Evolutionary conservation across 2,329 filamentous ascomycete species (phyloP).

Genomic region (Penicillium hesseltinei): DNA sequence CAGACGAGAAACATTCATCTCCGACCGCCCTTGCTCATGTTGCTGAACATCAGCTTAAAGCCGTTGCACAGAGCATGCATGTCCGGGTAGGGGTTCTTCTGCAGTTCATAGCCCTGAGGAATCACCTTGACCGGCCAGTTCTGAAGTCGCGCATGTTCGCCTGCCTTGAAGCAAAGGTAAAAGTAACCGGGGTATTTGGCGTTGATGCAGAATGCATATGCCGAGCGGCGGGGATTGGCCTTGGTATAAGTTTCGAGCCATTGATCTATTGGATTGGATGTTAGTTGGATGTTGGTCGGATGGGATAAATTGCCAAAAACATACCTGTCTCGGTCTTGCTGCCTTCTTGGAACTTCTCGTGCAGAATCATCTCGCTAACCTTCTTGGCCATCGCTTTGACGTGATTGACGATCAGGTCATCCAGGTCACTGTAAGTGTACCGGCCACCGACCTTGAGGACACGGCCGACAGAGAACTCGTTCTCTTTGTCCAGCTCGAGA

Average conservation of each 20-base stretch:
- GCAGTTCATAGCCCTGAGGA: conserved; percentile 88
- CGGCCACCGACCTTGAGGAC: conserved; percentile 82
- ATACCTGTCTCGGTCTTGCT: conserved; percentile 80
- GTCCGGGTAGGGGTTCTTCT: conserved; percentile 85
- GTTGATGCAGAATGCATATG: conserved; percentile 95
- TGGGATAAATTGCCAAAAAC: conserved; percentile 35
- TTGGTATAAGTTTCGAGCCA: conserved; percentile 96
- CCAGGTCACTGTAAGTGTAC: conserved; percentile 90
- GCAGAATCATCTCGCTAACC: conserved; percentile 90
- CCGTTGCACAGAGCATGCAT: conserved; percentile 95
- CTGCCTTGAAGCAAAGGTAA: conserved; percentile 93
- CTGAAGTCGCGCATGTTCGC: conserved; percentile 67
- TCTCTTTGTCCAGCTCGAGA: conserved; percentile 93
- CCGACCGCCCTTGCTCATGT: conserved; percentile 50
- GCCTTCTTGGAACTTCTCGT: conserved; percentile 88
- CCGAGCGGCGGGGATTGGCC: conserved; percentile 89
- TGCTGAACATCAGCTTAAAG: conserved; percentile 82
- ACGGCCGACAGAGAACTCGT: conserved; percentile 88
- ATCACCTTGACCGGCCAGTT: conserved; percentile 87
- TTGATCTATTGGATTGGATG: conserved; percentile 60
- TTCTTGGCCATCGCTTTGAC: conserved; percentile 98
- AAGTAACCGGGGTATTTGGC: conserved; percentile 92
- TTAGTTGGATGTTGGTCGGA: neutral
- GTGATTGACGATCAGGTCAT: conserved; percentile 95
- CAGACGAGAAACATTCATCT: conserved; percentile 23